phyloP scores from a whole-genome alignment of 441 rosid genomes.

The Melastoma candidum region DNA sequence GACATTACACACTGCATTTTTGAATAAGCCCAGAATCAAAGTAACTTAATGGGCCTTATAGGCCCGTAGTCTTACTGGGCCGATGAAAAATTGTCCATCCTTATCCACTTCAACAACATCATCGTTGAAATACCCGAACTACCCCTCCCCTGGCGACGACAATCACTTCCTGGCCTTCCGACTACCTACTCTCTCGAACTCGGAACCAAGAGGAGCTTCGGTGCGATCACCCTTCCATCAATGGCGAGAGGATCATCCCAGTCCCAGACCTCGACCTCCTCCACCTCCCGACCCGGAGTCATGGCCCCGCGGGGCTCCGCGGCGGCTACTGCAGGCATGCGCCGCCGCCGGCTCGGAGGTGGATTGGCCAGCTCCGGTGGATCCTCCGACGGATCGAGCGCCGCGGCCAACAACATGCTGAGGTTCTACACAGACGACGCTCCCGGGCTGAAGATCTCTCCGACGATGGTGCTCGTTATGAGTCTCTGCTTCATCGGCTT shows the following conservation, averaged over 20 bases:
- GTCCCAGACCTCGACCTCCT: constrained; percentile 48
- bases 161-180: too few species aligned
- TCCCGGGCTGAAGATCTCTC: constrained; percentile 83
- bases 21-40: too few species aligned
- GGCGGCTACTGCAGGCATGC: constrained; percentile 72
- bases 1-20: too few species aligned
- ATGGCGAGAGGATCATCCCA: constrained; percentile 86
- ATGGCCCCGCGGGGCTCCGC: constrained; percentile 76
- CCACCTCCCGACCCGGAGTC: constrained; percentile 52
- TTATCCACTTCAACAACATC: too few species aligned
- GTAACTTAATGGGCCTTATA: too few species aligned
- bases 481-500: constrained; percentile 91
- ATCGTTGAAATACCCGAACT: too few species aligned
- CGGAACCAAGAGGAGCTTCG: too few species aligned
- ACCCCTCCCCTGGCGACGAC: too few species aligned
- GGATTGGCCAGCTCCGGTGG: constrained; percentile 21
- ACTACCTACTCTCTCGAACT: too few species aligned
- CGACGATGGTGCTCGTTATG: constrained; percentile 81
- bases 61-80: too few species aligned
- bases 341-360: constrained; percentile 50
- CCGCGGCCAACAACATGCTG: constrained; percentile 50
- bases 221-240: background rate
- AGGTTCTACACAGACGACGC: constrained; percentile 89
- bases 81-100: too few species aligned
- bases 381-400: constrained; percentile 18